Evolutionary conservation across 2,329 filamentous ascomycete genomes (phyloP), one percentile per base, ranked within the genome.

Genomic region (Beauveria pseudobassiana): DNA sequence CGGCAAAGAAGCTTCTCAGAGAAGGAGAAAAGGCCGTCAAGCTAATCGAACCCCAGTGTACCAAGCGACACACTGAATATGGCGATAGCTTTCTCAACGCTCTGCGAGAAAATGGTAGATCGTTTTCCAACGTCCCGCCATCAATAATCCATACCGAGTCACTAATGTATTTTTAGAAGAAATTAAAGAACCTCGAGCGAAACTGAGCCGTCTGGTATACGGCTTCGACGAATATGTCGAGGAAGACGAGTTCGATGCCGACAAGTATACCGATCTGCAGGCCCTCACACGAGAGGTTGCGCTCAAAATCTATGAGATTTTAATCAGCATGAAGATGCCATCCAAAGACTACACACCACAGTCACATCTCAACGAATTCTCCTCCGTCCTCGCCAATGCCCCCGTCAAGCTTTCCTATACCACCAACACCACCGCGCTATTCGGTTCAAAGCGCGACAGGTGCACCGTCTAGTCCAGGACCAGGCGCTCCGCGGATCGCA

Each of bases 211-310:
- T 52, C 67, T 83, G 26, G 70, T 84, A 7, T 85, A 81, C 77
- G 82, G 81, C 57, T 84, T 85, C 65, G 82, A 85, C 61, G 82
- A 85, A 59, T 83, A 75, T 64, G 70, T 80, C 63, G 78, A 82
- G 55, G 66, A 72, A 16, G 77, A 81, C 40, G 74, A 74, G 26
- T 85, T 84, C 63, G 80, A 84, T n/a, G 69, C 73, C 28, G 74
- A 74, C 20, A 81, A 79, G 63, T 85, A 79, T 59, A 69, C 73
- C 20, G 76, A 80, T 64, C 72, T 84, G 4, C 78, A 80, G 66
- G 75, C 75, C 43, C 67, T 77, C 5, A 80, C 79, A 18, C 76
- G 80, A 59, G 77, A 77, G 56, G 76, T 78, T 1, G 81, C 81
- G 1, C 76, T 80, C 1, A 75, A 73, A 56, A 78, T 83, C 14